Base-by-base conservation (phyloP, 129 eudicot species). In the Heracleum sosnowskyi region DNA sequence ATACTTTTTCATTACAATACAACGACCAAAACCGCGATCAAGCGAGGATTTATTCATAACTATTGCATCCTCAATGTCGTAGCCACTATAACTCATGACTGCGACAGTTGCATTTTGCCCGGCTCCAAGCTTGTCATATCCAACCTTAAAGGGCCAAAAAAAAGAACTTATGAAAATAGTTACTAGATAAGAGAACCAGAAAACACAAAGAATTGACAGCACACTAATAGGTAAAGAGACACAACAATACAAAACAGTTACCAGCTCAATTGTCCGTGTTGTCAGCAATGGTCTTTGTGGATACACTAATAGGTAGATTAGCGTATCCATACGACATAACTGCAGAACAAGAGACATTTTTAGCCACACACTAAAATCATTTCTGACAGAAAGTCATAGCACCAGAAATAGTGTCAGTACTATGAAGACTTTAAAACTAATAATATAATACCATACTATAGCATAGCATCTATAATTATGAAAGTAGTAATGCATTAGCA, bases 41-140 rank as follows among this genome's bases (percentile, higher is more conserved):
- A 96, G 81, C 39, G 99, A 96, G 71, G 99, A 84, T 85, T 96
- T 96, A 75, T 96, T 96, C 97, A 96, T 90, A 36, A 96, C 99
- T 45, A 96, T 96, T 24, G 99, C 99, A 89, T 96, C 99, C 86
- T 96, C 97, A 71, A 96, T 92, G 83, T 96, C 99, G 76, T 92
- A 96, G 76, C 99, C 99, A 87, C 96, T 92, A 72, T 90, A 96
- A 80, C 99, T 92, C 99, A 96, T 96, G 40, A 96, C 99, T 29
- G 99, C 99, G 69, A 96, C 99, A 73, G 97, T 96, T 39, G 99
- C 97, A 81, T 96, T 96, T 83, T 96, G 99, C 26, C 99, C 99
- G 13, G 99, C 99, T 74, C 99, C 99, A 63, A 96, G 94, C 82
- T 96, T 92, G 86, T 96, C 99, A 82, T 86, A 92, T 24, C 81